Base-by-base conservation (phyloP, 2,329 filamentous ascomycete species). In the Coniochaeta sp. region DNA sequence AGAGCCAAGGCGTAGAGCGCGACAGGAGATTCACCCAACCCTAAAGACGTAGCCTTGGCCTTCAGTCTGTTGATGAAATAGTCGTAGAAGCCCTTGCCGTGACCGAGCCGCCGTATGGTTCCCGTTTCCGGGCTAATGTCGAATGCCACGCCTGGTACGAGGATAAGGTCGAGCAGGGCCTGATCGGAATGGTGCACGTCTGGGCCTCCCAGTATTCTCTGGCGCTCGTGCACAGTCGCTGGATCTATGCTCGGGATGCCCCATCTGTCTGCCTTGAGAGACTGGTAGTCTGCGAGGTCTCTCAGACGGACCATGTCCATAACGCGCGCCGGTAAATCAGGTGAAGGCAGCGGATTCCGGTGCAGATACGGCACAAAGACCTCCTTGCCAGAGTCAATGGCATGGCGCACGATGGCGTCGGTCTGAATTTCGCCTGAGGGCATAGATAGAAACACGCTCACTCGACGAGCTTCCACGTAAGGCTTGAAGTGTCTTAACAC, bases 51-150 rank as follows among this genome's bases (percentile, higher is more conserved):
- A 30, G 68, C 62, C 73, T 73, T 81, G 72, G 81, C 71, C 58
- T 76, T 72, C 68, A 93, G 96, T 66, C 88, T 85, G 69, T 88
- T 85, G 70, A 99, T 77, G 74, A 96, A 99, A 73, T 87, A 89
- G 77, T 99, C 95, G 79, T 99, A 99, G 77, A 96, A 99, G 34
- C 95, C 95, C 74, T 91, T 96, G 60, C 95, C 95, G 74, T 99
- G 95, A 44, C 95, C 95, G 22, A 98, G 81, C 67, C 95, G 84
- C 65, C 88, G 84, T 62, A 95, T 82, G 14, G 77, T 77, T 3
- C 79, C 79, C 26, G 74, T 74, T 12, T 74, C 69, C 16, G 75
- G 73, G 62, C 85, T 80, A 57, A 79, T 66, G 72, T 97, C 93
- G 74, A 99, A 99, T 3, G 91, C 93, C 68, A 99, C 90, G 14